Conservation (phyloP, 139 green algal species). For the Ettlia oleoabundans region DNA sequence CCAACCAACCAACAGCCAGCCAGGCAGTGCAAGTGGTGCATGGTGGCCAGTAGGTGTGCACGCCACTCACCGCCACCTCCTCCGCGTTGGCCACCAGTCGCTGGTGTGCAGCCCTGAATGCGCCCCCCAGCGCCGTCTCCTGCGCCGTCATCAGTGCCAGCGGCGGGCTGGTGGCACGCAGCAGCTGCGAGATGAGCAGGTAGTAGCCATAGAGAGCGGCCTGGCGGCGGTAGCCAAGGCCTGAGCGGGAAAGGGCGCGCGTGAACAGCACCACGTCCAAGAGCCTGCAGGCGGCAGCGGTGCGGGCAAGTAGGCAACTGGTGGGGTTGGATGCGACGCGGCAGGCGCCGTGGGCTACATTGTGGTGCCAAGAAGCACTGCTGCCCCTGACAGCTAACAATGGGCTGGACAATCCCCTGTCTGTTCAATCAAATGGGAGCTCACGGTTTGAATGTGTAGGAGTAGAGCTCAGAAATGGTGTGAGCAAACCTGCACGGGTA, state of each 20-base stretch:
- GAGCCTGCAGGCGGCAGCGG: conserved; percentile 45
- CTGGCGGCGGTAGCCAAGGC: conserved; percentile 93
- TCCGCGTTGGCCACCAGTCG: conserved; percentile 76
- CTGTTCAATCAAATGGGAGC: not conserved
- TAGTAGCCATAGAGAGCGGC: conserved; percentile 71
- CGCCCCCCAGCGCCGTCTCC: conserved; percentile 75
- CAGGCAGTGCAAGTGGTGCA: not conserved
- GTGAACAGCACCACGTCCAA: conserved; percentile 97
- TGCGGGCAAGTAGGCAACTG: too few relatives aligned
- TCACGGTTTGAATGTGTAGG: conserved; percentile 92
- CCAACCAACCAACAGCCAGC: too few relatives aligned
- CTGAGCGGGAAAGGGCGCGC: conserved; percentile 67
- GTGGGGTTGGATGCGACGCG: too few relatives aligned
- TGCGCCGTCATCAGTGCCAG: conserved; percentile 87
- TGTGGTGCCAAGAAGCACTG: too few relatives aligned
- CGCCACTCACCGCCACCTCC: conserved; percentile 71
- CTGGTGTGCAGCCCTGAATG: conserved; percentile 65
- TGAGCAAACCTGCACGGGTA: too few relatives aligned
- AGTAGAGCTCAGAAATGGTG: conserved; percentile 80
- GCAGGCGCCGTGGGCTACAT: too few relatives aligned
- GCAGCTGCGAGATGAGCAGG: conserved; percentile 65
- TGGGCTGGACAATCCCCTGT: not conserved
- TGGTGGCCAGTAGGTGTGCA: not conserved
- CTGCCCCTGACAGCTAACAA: too few relatives aligned
- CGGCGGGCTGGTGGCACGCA: conserved; percentile 83